A percentile compares a stretch with the other conserved stretches of the same genome.
Evolutionary conservation across 176 grass and related monocot species (phyloP).

Genomic region (Tuctoria greenei): DNA sequence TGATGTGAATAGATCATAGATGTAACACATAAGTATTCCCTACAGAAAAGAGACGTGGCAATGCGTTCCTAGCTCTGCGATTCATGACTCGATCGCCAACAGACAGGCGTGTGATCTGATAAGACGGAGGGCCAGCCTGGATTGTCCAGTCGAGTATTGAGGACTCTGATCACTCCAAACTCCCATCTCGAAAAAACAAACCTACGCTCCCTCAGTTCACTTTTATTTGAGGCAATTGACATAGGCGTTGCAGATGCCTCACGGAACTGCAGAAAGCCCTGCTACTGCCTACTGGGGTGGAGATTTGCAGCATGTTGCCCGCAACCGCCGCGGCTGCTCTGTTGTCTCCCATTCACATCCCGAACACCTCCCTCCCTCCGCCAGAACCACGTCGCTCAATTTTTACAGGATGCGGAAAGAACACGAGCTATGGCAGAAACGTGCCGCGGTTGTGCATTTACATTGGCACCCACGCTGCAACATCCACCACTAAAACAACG

Average conservation of each 20-base stretch:
- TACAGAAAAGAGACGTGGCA: not conserved
- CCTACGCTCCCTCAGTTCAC: too few species aligned
- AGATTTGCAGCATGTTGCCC: not conserved
- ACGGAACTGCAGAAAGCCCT: too few species aligned
- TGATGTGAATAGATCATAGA: not conserved
- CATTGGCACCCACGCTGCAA: conserved; percentile 11
- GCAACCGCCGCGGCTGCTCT: not conserved
- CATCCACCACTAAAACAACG: conserved; percentile 3
- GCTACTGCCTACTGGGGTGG: not conserved
- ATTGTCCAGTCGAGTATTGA: not conserved
- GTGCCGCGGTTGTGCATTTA: not conserved
- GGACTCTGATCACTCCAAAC: not conserved
- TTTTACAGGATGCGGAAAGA: not conserved
- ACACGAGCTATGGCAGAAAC: not conserved
- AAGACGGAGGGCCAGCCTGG: not conserved
- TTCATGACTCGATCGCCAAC: not conserved
- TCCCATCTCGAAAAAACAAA: too few species aligned
- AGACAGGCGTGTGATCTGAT: not conserved
- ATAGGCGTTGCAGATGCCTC: too few species aligned
- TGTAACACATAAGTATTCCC: not conserved
- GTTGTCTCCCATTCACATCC: not conserved
- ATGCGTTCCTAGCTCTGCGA: not conserved
- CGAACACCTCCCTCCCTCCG: not conserved
- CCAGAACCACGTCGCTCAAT: not conserved
- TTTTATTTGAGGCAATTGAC: too few species aligned